phyloP scores from a whole-genome alignment of 2,329 filamentous ascomycete genomes.

The Karstenula rhodostoma region DNA sequence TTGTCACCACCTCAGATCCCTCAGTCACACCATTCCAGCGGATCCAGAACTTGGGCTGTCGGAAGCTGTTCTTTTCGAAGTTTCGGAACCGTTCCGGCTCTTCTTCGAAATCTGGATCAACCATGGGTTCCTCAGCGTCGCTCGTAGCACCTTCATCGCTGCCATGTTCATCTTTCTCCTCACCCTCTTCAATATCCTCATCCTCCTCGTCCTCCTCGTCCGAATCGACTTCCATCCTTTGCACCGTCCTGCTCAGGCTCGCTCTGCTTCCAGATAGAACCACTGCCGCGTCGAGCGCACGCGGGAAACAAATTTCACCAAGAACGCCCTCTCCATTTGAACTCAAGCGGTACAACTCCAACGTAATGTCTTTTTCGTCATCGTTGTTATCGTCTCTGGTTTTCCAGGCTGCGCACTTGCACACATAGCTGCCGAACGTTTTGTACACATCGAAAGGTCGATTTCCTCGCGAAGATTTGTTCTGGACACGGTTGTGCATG shows the following conservation, averaged over 20 bases:
- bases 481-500: constrained; percentile 33
- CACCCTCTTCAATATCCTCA: constrained; percentile 9
- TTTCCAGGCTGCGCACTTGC: constrained; percentile 34
- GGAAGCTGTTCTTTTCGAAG: constrained; percentile 39
- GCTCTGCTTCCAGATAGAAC: constrained; percentile 31
- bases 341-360: constrained; percentile 32
- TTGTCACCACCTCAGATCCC: constrained; percentile 6
- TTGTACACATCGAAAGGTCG: constrained; percentile 33
- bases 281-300: constrained; percentile 23
- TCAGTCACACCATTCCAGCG: constrained; percentile 29
- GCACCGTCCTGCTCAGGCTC: constrained; percentile 19
- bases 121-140: not conserved
- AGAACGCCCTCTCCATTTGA: constrained; percentile 30
- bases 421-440: constrained; percentile 32
- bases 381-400: constrained; percentile 1
- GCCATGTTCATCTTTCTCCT: constrained; percentile 3
- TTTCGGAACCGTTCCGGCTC: constrained; percentile 27
- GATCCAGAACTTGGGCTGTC: constrained; percentile 38
- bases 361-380: constrained; percentile 15
- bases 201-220: not conserved
- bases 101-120: not conserved
- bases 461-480: constrained; percentile 23
- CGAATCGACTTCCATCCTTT: constrained; percentile 12
- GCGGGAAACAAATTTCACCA: constrained; percentile 28
- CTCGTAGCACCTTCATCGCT: constrained; percentile 6